phyloP scores from a whole-genome alignment of 148 eudicot genomes.

The Cornus florida region DNA sequence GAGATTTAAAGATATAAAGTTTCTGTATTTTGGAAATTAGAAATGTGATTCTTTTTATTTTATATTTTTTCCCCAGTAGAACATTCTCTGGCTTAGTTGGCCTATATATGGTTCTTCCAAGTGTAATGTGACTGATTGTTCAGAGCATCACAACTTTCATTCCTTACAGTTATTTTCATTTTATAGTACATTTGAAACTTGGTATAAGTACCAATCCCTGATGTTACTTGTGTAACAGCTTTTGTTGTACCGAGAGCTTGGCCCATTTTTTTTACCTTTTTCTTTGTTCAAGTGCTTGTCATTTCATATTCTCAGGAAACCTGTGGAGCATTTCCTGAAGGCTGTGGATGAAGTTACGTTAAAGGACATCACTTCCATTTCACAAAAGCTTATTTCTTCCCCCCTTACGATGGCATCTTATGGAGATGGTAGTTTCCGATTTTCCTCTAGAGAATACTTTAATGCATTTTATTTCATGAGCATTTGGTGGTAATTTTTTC shows the following conservation, averaged over 20 bases:
- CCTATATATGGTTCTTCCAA: neutral
- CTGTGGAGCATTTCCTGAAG: slow-evolving; percentile 75
- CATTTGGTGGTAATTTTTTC: neutral
- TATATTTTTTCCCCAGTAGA: too few species aligned
- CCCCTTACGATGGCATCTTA: slow-evolving; percentile 91
- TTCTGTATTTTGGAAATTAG: neutral
- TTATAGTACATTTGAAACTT: neutral
- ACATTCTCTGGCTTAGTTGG: neutral
- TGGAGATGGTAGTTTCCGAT: slow-evolving; percentile 67
- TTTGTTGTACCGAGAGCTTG: neutral
- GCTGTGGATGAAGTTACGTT: slow-evolving; percentile 58
- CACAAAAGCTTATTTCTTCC: slow-evolving; percentile 65
- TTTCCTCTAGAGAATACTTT: neutral
- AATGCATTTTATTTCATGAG: neutral
- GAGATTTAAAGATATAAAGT: neutral
- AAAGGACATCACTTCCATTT: slow-evolving; percentile 59
- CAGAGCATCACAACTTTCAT: neutral
- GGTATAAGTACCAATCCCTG: neutral
- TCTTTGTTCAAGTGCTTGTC: slow-evolving; percentile 1
- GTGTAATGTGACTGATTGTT: neutral
- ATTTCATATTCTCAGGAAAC: slow-evolving; percentile 48
- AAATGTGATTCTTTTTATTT: too few species aligned
- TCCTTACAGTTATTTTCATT: neutral
- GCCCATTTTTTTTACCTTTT: neutral
- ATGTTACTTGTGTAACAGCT: neutral